Conservation (phyloP, 768 basidiomycete genomes). For the Tubosaeta sp. region DNA sequence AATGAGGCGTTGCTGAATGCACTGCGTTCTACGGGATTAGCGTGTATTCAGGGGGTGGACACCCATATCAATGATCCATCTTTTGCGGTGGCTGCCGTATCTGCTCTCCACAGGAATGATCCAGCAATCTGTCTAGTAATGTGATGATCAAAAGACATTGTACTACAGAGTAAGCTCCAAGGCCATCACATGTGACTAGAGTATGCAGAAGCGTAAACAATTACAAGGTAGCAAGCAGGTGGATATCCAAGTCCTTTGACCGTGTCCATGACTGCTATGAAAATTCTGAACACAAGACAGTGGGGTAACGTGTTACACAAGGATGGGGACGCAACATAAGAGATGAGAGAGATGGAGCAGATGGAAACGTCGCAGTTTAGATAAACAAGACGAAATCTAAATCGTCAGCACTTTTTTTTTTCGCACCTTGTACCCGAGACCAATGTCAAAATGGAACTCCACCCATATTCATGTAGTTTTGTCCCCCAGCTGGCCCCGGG, state of each 20-base stretch:
- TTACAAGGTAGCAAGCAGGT: slow-evolving; percentile 51
- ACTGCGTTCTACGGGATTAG: slow-evolving; percentile 12
- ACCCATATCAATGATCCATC: slow-evolving; percentile 25
- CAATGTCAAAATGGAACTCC: slow-evolving; percentile 28
- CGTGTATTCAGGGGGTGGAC: slow-evolving; percentile 22
- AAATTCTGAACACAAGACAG: slow-evolving; percentile 21
- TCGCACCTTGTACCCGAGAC: slow-evolving; percentile 8
- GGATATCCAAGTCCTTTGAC: slow-evolving; percentile 56
- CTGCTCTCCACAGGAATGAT: slow-evolving; percentile 19
- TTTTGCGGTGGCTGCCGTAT: slow-evolving; percentile 15
- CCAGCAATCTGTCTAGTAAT: slow-evolving; percentile 1
- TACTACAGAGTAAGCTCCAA: neutral
- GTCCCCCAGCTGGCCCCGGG: slow-evolving; percentile 49
- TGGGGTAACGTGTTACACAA: slow-evolving; percentile 29
- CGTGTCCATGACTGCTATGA: slow-evolving; percentile 33
- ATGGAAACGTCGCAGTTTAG: neutral
- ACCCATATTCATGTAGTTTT: slow-evolving; percentile 44
- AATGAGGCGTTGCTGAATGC: slow-evolving; percentile 17
- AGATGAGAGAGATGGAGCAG: slow-evolving; percentile 18
- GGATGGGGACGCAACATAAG: slow-evolving; percentile 19
- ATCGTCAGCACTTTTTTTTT: slow-evolving; percentile 14
- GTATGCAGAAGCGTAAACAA: slow-evolving; percentile 23
- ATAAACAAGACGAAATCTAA: slow-evolving; percentile 26
- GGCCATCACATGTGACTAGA: slow-evolving; percentile 11
- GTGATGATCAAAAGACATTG: neutral